Conservation (phyloP, 2,329 filamentous ascomycete species). For the Alternaria conjuncta region DNA sequence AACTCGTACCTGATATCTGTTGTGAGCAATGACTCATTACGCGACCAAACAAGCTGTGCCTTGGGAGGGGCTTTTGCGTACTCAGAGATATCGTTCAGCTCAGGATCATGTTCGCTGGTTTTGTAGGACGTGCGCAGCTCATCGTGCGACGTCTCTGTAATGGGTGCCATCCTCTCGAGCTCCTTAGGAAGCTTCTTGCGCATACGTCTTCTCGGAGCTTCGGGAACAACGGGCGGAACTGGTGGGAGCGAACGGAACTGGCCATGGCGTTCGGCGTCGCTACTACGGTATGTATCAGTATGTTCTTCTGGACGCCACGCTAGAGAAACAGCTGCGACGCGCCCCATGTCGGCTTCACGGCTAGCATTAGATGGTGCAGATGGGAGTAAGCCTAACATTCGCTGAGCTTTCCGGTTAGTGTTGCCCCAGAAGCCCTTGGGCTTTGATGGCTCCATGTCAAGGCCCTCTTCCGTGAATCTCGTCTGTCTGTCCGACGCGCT, state of each 20-base stretch:
- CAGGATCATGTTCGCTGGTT: conserved; percentile 15
- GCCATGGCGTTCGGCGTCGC: conserved; percentile 9
- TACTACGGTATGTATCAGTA: conserved; percentile 13
- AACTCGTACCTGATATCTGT: conserved; percentile 9
- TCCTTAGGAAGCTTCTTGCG: conserved; percentile 21
- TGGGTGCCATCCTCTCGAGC: conserved; percentile 31
- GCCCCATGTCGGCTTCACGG: conserved; percentile 1
- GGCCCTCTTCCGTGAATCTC: conserved; percentile 18
- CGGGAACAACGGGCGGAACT: conserved; percentile 2
- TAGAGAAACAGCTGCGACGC: background rate
- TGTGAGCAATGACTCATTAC: background rate
- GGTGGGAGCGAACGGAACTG: background rate
- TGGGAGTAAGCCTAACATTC: conserved; percentile 20
- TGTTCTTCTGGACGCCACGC: background rate
- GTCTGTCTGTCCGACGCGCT: conserved; percentile 4
- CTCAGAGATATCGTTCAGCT: conserved; percentile 27
- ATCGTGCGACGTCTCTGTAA: conserved; percentile 32
- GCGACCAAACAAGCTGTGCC: background rate
- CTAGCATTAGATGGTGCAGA: conserved; percentile 8
- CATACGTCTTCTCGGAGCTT: conserved; percentile 7
- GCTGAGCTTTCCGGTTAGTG: conserved; percentile 18
- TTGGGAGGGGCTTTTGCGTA: conserved; percentile 13
- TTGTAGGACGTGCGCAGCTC: conserved; percentile 16
- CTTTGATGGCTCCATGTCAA: conserved; percentile 11
- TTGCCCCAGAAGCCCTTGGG: conserved; percentile 8